Evolutionary conservation across 2,329 filamentous ascomycete genomes (phyloP).

Genomic region (Lachnellula hyalina): DNA sequence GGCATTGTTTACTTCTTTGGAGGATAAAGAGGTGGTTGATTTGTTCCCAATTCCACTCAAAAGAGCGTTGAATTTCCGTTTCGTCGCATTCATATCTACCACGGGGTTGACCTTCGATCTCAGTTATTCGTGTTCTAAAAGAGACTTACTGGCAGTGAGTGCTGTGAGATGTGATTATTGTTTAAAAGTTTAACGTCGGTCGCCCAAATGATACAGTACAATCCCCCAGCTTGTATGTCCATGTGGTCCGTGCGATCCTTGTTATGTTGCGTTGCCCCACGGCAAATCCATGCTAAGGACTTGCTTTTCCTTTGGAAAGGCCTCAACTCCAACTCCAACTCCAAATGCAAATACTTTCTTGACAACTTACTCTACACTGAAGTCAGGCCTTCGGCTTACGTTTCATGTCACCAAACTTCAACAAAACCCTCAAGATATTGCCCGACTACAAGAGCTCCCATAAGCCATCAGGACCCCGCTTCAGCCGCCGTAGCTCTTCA

Average conservation of each 20-base stretch:
- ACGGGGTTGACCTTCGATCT: background rate
- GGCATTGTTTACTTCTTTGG: constrained; percentile 34
- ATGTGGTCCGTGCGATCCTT: constrained; percentile 12
- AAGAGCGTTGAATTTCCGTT: constrained; percentile 75
- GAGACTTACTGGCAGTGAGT: background rate
- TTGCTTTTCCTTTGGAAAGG: no score
- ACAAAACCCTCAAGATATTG: background rate
- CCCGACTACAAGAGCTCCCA: background rate
- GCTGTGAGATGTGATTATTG: background rate
- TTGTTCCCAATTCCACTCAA: constrained; percentile 59
- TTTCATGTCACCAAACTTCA: background rate
- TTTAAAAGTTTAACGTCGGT: background rate
- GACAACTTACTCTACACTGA: background rate
- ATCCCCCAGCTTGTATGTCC: background rate
- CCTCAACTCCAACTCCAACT: background rate
- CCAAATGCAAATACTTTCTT: background rate
- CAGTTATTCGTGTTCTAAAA: background rate
- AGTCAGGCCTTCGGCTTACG: background rate
- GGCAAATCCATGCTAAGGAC: background rate
- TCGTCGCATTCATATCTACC: constrained; percentile 64
- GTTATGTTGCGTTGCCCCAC: background rate
- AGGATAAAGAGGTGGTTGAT: constrained; percentile 38
- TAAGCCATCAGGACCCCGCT: background rate
- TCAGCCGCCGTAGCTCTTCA: background rate
- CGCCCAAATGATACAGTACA: background rate